phyloP scores from a whole-genome alignment of 129 eudicot genomes.

The Lactuca sativa region DNA sequence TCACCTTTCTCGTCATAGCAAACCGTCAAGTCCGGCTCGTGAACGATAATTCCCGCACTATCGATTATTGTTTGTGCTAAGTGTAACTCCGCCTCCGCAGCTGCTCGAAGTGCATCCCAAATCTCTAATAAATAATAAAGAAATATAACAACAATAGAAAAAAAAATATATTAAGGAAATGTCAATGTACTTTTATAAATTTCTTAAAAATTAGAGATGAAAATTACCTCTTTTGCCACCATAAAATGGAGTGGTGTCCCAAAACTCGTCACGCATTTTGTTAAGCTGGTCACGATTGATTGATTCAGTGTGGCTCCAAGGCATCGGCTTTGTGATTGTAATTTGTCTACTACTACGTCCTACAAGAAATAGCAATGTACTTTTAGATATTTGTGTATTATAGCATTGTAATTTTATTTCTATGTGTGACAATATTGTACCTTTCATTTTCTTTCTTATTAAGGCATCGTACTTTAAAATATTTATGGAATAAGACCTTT shows the following conservation, averaged over 20 bases:
- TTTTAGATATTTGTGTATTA: background rate
- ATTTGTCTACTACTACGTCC: background rate
- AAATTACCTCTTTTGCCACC: conserved; percentile 61
- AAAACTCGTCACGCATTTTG: conserved; percentile 70
- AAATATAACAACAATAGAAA: background rate
- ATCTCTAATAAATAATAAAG: background rate
- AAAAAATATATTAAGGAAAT: background rate
- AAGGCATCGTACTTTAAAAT: too few species aligned
- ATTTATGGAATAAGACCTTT: too few species aligned
- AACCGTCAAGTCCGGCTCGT: background rate
- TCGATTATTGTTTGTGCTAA: background rate
- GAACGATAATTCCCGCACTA: background rate
- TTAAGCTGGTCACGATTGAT: conserved; percentile 52
- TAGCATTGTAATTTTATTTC: too few species aligned
- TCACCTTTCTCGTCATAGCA: conserved; percentile 1
- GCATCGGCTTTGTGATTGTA: conserved; percentile 57
- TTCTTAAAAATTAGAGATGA: background rate
- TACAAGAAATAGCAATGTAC: background rate
- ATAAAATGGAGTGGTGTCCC: conserved; percentile 74
- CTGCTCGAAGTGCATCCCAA: conserved; percentile 6
- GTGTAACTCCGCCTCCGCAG: conserved; percentile 10
- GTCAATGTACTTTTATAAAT: background rate
- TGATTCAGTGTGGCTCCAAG: conserved; percentile 70
- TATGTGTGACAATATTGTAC: too few species aligned
- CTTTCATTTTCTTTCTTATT: too few species aligned